phyloP scores from a whole-genome alignment of 352 stramenopile species.

The Phytopythium delawarense region DNA sequence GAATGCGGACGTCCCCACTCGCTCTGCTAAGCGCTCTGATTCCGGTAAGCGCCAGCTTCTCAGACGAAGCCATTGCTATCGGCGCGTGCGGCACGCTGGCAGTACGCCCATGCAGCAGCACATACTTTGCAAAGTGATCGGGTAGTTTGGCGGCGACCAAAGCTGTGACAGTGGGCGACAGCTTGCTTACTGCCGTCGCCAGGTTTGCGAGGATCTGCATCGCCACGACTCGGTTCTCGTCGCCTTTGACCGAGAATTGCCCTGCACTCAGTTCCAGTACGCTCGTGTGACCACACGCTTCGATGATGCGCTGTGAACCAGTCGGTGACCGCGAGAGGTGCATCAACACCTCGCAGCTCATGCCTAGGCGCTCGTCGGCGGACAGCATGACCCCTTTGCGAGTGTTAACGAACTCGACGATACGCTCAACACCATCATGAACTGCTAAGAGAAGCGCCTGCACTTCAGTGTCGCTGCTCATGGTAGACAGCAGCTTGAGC shows the following conservation, averaged over 20 bases:
- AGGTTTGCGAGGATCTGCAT: constrained; percentile 54
- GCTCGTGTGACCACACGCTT: constrained; percentile 26
- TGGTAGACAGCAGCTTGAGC: constrained; percentile 38
- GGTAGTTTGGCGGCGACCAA: constrained; percentile 42
- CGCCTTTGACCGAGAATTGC: constrained; percentile 10
- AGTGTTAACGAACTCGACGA: constrained; percentile 46
- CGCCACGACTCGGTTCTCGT: constrained; percentile 16
- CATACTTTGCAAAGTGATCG: constrained; percentile 37
- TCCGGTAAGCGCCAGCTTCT: constrained; percentile 22
- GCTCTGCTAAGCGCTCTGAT: constrained; percentile 35
- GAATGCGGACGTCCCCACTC: constrained; percentile 24
- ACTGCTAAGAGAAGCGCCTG: constrained; percentile 51
- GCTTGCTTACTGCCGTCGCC: constrained; percentile 14
- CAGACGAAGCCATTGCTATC: not conserved
- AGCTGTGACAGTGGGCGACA: constrained; percentile 13
- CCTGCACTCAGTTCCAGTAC: constrained; percentile 40
- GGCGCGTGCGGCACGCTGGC: not conserved
- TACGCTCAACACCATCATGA: constrained; percentile 29
- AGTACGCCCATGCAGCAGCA: constrained; percentile 17
- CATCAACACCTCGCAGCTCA: constrained; percentile 40
- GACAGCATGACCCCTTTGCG: constrained; percentile 18
- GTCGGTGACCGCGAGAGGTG: constrained; percentile 31
- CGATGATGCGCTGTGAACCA: constrained; percentile 35
- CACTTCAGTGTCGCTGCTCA: constrained; percentile 61
- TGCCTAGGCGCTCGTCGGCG: constrained; percentile 31